Percentiles rank a stretch among this genome's conserved stretches.
phyloP scores from a whole-genome alignment of 176 grass and related monocot genomes.

The Themeda triandra region DNA sequence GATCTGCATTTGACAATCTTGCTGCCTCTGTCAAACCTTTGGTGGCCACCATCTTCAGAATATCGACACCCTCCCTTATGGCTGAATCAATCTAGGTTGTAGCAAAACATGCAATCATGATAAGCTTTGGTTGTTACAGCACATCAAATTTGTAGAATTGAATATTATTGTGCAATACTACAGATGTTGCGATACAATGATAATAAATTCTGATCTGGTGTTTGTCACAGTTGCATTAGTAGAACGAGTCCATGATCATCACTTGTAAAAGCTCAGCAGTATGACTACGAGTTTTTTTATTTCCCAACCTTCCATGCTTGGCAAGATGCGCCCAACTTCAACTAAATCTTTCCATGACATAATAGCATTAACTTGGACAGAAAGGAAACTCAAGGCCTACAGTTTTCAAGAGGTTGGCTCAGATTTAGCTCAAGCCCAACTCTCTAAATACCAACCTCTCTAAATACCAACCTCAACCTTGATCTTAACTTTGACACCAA shows the following conservation, averaged over 20 bases:
- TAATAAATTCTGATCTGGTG: neutral
- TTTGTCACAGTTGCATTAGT: neutral
- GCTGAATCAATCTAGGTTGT: conserved; percentile 70
- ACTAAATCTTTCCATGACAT: neutral
- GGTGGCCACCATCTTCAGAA: conserved; percentile 65
- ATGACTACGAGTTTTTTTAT: neutral
- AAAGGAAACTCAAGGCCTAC: neutral
- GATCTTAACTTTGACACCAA: neutral
- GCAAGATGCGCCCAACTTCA: neutral
- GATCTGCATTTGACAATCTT: conserved; percentile 55
- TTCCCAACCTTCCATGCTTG: neutral
- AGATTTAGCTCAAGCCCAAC: neutral
- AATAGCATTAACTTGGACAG: neutral
- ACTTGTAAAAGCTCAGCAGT: neutral
- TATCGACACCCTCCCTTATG: conserved; percentile 60
- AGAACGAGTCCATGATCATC: neutral
- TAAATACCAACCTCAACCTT: neutral
- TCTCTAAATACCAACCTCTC: neutral
- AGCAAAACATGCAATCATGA: conserved; percentile 25
- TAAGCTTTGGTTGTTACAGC: neutral
- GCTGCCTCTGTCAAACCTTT: conserved; percentile 59
- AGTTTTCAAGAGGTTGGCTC: neutral
- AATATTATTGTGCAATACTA: neutral
- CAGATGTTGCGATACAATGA: neutral
- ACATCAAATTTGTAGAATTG: neutral